Evolutionary conservation across 345 rosid genomes (phyloP), one percentile per base, ranked within the genome.

Genomic region (Leavenworthia alabamica): DNA sequence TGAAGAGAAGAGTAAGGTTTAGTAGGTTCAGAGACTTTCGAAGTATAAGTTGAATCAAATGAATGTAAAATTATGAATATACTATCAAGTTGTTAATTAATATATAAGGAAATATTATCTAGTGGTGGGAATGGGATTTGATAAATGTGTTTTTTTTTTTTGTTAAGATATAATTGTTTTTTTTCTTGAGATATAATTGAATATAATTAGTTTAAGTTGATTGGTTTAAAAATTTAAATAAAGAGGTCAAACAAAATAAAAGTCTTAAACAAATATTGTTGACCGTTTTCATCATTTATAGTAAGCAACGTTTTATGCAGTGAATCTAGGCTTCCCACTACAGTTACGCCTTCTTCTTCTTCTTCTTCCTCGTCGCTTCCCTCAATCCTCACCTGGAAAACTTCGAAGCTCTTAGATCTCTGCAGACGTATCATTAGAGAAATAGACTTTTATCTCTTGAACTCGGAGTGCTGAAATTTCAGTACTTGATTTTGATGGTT

Each of bases 1-100:
- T 74, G 96, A 91, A 82, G 95, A 92, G 78, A 92, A 86, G 83
- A 61, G 80, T 12, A 66, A 74, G 6, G 32, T 75, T 47, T n/a
- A n/a, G n/a, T 62, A 70, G 57, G 29, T 12, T 33, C 42, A 14
- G 20, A 41, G 68, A 57, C 62, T 70, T 55, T 70, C 62, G 62
- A 47, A 62, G 31, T 62, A 48, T 70, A 63, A 56, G 16, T 47
- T 56, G 40, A 54, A 35, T 70, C 59, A 47, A 70, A 63, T 62
- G 69, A 70, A 62, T 70, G 15, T 47, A 24, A 17, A 55, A 12
- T 12, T 62, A 46, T 37, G 15, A 62, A 61, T 63, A 19, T 45
- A 62, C 28, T 62, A 62, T 54, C 44, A 23, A 54, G 7, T 29
- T 55, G 40, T 39, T n/a, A n/a, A n/a, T n/a, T n/a, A n/a, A n/a